Evolutionary conservation across 179 eudicot genomes (phyloP).

Genomic region (Vitellaria paradoxa): DNA sequence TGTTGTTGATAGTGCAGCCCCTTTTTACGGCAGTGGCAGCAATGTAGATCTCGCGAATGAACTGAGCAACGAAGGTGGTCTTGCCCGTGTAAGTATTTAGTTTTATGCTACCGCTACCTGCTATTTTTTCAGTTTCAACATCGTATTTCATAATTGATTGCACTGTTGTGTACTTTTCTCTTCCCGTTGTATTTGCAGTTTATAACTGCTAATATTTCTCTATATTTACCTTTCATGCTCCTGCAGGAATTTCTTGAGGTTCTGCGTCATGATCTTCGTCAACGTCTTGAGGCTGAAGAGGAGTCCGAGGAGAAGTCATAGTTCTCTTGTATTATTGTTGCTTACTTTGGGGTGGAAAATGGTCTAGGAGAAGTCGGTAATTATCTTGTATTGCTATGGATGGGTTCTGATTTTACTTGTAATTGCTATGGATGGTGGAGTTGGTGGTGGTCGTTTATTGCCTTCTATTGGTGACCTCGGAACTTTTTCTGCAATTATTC

Average conservation of each 20-base stretch:
- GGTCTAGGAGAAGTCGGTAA: constrained; percentile 12
- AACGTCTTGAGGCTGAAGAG: constrained; percentile 32
- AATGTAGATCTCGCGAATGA: constrained; percentile 40
- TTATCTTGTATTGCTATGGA: neutral
- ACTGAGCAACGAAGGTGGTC: constrained; percentile 49
- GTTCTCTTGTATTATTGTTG: constrained; percentile 25
- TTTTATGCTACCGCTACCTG: neutral
- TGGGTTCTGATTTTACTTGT: neutral
- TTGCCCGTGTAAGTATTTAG: constrained; percentile 50
- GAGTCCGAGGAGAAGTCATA: constrained; percentile 15
- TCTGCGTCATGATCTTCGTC: constrained; percentile 43
- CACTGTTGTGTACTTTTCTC: neutral
- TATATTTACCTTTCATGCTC: neutral
- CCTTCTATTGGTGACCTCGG: neutral
- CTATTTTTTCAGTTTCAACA: neutral
- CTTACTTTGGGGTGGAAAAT: constrained; percentile 26
- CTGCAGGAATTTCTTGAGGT: constrained; percentile 59
- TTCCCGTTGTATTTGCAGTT: neutral
- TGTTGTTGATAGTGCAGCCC: constrained; percentile 47
- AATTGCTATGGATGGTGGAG: neutral
- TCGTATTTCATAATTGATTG: neutral
- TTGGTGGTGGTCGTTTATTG: neutral
- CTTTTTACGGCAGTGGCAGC: constrained; percentile 20
- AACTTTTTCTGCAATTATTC: neutral
- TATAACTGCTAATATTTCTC: neutral